Percentiles rank a stretch among this genome's conserved stretches.
phyloP scores from a whole-genome alignment of 2,329 filamentous ascomycete genomes.

The Aspergillus sp. region DNA sequence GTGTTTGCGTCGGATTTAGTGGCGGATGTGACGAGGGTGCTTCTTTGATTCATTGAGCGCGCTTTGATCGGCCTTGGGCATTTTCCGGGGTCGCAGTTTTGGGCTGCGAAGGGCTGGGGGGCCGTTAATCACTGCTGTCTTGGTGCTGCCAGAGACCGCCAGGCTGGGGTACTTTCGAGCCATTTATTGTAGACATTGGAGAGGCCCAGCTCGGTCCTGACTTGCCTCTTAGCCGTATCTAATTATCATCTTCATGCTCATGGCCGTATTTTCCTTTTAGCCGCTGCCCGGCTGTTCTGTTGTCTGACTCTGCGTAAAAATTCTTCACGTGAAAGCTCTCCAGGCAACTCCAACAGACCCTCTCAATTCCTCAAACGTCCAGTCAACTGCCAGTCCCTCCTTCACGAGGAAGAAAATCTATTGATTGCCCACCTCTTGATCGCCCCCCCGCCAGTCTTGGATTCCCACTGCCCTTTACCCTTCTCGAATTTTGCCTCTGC shows the following conservation, averaged over 20 bases:
- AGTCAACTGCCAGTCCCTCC: conserved; percentile 1
- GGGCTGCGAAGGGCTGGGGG: neutral
- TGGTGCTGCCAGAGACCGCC: neutral
- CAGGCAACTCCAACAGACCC: neutral
- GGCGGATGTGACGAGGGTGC: neutral
- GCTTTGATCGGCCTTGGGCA: neutral
- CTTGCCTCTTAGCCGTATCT: neutral
- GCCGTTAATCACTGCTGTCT: neutral
- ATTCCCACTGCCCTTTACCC: conserved; percentile 6
- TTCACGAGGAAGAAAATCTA: conserved; percentile 4
- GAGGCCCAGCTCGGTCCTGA: neutral
- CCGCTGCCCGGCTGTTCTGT: neutral
- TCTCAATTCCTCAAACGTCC: neutral
- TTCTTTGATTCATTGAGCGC: neutral
- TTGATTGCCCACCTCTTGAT: conserved; percentile 2
- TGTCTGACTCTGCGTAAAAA: neutral
- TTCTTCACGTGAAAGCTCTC: conserved; percentile 16
- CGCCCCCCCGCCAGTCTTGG: neutral
- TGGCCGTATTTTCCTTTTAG: neutral
- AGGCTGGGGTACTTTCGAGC: neutral
- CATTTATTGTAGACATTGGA: neutral
- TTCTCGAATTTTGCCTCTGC: neutral
- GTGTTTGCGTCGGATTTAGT: neutral
- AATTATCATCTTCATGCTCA: neutral
- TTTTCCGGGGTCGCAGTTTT: neutral